phyloP scores from a whole-genome alignment of 768 basidiomycete species.

The Tricholoma sp. region DNA sequence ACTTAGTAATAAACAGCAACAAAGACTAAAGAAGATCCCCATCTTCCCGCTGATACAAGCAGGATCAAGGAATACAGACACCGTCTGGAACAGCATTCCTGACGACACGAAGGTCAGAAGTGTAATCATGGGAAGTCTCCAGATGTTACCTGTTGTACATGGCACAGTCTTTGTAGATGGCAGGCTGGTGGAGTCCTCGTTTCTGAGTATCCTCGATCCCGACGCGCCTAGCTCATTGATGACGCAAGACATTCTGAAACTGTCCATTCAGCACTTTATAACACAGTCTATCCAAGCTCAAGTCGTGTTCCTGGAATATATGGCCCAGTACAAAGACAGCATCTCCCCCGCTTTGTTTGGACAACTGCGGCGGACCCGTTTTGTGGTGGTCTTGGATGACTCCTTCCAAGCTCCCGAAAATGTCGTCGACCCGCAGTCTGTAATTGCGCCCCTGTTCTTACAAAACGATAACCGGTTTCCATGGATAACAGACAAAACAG shows the following conservation, averaged over 20 bases:
- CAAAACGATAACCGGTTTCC: constrained; percentile 12
- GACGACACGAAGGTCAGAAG: not conserved
- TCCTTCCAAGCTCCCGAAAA: constrained; percentile 16
- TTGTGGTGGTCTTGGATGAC: constrained; percentile 22
- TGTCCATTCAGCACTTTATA: constrained; percentile 24
- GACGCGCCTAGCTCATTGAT: constrained; percentile 10
- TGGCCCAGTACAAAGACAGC: constrained; percentile 15
- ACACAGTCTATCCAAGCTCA: constrained; percentile 22
- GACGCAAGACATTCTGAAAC: constrained; percentile 19
- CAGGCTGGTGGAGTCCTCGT: constrained; percentile 9
- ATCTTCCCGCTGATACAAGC: not conserved
- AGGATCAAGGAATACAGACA: not conserved
- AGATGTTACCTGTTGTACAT: constrained; percentile 21
- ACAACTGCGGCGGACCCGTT: constrained; percentile 17
- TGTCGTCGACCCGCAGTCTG: constrained; percentile 27
- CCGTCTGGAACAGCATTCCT: constrained; percentile 1
- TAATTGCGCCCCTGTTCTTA: constrained; percentile 22
- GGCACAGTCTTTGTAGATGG: constrained; percentile 25
- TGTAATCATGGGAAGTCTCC: constrained; percentile 14
- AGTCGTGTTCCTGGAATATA: constrained; percentile 21
- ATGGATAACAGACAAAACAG: constrained; percentile 1
- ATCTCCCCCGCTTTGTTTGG: constrained; percentile 22
- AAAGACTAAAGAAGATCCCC: constrained; percentile 4
- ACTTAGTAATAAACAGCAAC: not conserved
- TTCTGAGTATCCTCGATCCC: constrained; percentile 23